These are phyloP conservation scores for Sphaerulina musiva DNA, from an alignment of 2,329 filamentous ascomycete species.

Conservation along the genomic window DNA sequence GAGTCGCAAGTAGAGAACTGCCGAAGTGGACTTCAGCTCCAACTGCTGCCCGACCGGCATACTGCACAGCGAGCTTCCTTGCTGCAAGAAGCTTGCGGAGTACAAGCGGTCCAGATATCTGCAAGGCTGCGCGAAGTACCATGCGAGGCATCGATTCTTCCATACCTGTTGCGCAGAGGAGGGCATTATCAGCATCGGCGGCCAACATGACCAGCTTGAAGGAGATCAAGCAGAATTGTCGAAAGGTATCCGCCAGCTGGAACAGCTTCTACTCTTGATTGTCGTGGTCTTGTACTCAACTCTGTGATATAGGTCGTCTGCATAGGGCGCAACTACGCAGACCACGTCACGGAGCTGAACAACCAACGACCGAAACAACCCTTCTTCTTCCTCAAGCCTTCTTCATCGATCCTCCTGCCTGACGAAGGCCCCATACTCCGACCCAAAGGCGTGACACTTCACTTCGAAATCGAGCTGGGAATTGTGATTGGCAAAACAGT, in stretches of 20 bases:
- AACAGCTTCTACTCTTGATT: too few species aligned
- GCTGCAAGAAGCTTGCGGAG: not conserved
- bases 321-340: constrained; percentile 94
- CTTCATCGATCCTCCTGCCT: constrained; percentile 76
- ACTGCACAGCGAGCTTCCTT: constrained; percentile 4
- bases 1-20: constrained; percentile 3
- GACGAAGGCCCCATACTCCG: constrained; percentile 71
- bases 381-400: constrained; percentile 97
- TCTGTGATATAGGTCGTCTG: constrained; percentile 63
- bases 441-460: constrained; percentile 75
- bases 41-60: constrained; percentile 6
- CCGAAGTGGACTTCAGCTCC: constrained; percentile 9
- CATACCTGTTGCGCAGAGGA: constrained; percentile 1
- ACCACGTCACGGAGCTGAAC: constrained; percentile 89
- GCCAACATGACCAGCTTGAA: constrained; percentile 19
- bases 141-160: constrained; percentile 1
- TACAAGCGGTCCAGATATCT: not conserved
- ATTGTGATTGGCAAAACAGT: constrained; percentile 78
- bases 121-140: not conserved
- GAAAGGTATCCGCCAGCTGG: constrained; percentile 36
- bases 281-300: not conserved
- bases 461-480: constrained; percentile 93
- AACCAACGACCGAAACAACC: constrained; percentile 84
- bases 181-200: constrained; percentile 14
- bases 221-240: constrained; percentile 41